Percentiles rank a stretch among this genome's conserved stretches.
phyloP scores from a whole-genome alignment of 768 basidiomycete species.

The Macrolepiota albuminosa region DNA sequence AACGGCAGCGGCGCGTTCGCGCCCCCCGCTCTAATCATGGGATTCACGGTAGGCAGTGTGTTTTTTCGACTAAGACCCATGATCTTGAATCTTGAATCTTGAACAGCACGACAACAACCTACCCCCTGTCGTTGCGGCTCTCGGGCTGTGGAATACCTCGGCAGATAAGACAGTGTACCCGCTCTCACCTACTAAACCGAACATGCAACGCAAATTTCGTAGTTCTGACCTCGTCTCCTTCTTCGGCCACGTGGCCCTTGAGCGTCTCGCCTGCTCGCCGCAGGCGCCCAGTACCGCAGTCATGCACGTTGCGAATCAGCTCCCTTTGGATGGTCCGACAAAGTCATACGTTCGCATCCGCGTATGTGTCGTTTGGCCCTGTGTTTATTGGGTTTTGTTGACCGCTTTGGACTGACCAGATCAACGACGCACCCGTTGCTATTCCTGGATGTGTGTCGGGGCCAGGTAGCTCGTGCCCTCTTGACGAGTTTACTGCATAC shows the following conservation, averaged over 20 bases:
- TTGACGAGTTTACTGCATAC: constrained; percentile 27
- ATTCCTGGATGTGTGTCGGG: constrained; percentile 36
- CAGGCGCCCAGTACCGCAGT: background rate
- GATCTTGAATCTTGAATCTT: background rate
- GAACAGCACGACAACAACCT: constrained; percentile 40
- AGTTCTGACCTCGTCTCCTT: constrained; percentile 36
- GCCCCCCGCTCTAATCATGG: constrained; percentile 37
- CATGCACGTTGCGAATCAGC: constrained; percentile 15
- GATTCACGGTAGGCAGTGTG: constrained; percentile 30
- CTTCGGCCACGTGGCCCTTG: constrained; percentile 36
- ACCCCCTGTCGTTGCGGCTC: constrained; percentile 35
- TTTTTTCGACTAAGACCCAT: background rate
- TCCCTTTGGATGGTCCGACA: constrained; percentile 4
- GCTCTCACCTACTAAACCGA: constrained; percentile 26
- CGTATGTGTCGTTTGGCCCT: constrained; percentile 16
- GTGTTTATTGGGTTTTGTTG: background rate
- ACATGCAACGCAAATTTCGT: constrained; percentile 30
- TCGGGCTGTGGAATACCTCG: constrained; percentile 40
- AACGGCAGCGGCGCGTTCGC: constrained; percentile 20
- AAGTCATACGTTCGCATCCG: constrained; percentile 30
- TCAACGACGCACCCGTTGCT: constrained; percentile 35
- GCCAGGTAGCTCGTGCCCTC: constrained; percentile 33
- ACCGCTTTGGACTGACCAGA: constrained; percentile 9
- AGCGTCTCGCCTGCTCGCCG: constrained; percentile 30
- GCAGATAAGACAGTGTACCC: constrained; percentile 26